Evolutionary conservation across 805 yeast species (phyloP), one percentile per base, ranked within the genome.

Genomic region (Candida boleticola): DNA sequence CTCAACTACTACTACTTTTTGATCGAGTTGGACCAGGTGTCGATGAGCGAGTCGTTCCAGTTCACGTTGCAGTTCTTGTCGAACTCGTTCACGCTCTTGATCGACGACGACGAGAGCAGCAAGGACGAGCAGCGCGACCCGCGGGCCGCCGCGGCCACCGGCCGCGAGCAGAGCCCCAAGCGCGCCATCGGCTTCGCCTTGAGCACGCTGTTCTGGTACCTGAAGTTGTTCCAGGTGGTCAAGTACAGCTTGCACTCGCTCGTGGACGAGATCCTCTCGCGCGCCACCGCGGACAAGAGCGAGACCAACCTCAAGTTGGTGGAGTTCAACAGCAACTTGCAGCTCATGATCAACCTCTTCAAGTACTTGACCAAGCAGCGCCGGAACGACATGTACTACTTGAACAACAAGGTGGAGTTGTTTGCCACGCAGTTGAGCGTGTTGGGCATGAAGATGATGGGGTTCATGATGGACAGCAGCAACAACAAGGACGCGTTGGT

Each of bases 1-100:
- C 48, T 69, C 43, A 61, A 67, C 47, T 68, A 65, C 50, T 69
- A 64, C 47, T 71, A 65, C 47, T 49, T 70, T 18, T 50, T 61
- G 27, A 62, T 68, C 19, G 75, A 71, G 49, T 47, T 71, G 21
- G 74, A 70, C 51, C 73, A 67, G 49, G 43, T 68, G 2, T 63
- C 70, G 7, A 43, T 61, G 4, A 61, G 64, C 14, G 68, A 69
- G 42, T 61, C 66, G 39, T 60, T 60, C 36, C 74, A 69, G 46
- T 68, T 68, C 48, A 61, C 72, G 5, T 54, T 68, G 14, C 74
- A 70, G 44, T 70, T 68, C 44, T 53, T 70, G 32, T 64, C 68
- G 19, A 66, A 65, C 47, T 65, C 67, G 10, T 69, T 68, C 45
- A 55, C 68, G 11, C 58, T 70, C 37, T 47, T 70, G 11, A 52